Evolutionary conservation across 2,329 filamentous ascomycete genomes (phyloP), one percentile per base, ranked within the genome.

Genomic region (Clarireedia homoeocarpa): DNA sequence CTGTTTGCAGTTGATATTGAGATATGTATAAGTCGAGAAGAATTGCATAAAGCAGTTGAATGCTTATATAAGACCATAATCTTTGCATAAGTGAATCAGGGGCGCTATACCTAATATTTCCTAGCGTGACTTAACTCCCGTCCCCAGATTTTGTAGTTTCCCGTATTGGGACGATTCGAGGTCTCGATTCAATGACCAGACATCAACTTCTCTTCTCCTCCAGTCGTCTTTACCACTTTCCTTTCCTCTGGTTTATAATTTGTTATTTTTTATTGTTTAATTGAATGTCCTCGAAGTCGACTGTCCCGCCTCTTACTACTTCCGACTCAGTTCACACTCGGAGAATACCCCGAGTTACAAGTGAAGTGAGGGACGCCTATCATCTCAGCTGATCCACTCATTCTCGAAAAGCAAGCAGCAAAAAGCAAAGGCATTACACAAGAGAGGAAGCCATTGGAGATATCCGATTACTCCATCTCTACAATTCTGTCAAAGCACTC

Each of bases 201-300:
- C 26, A 46, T 38, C 6, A 55, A 44, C 38, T 51, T 55, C 51
- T 17, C 48, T 54, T 54, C 51, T 40, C 51, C 38, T 39, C 45
- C 20, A 20, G 39, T 42, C 34, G 27, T 54, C 24, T 2, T 36
- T 6, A 10, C 48, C 39, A 12, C 24, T 54, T 54, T 34, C 51
- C 17, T 54, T 54, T 46, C 39, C 27, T 42, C 20, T n/a, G 46
- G 5, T 50, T 17, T 50, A 50, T 51, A 40, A 49, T 55, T 44
- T 26, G 24, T 34, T 50, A 17, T 55, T 42, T 9, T 42, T 50
- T 44, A 36, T 49, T 54, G 15, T 49, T 50, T 50, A 55, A 55
- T 55, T 50, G 34, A 40, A 17, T 26, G 27, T 42, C 15, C 47
- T 12, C 5, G 24, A 15, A 51, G n/a, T 17, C 23, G 15, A 42